Percentiles rank a stretch among this genome's conserved stretches.
Evolutionary conservation across 2,329 filamentous ascomycete species (phyloP).

Genomic region (Aspergillus fumigatus): DNA sequence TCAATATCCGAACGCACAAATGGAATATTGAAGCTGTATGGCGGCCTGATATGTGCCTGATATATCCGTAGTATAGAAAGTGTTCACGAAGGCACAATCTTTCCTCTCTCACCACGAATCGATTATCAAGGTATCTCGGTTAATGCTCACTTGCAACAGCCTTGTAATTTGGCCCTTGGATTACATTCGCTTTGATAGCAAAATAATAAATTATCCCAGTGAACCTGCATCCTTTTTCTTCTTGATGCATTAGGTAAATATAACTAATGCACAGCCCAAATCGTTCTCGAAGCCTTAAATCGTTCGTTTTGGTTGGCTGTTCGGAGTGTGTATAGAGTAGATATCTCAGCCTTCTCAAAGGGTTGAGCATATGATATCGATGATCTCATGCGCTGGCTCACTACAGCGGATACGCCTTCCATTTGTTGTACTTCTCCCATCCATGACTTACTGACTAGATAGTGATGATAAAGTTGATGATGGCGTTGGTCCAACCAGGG

Average conservation of each 20-base stretch:
- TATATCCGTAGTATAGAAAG: neutral
- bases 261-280: constrained; percentile 15
- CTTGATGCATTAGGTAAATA: constrained; percentile 1
- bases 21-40: constrained; percentile 13
- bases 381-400: neutral
- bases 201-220: neutral
- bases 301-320: neutral
- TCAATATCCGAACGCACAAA: neutral
- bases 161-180: neutral
- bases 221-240: neutral
- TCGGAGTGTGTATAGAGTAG: neutral
- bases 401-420: neutral
- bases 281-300: constrained; percentile 18
- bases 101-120: neutral
- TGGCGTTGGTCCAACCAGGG: neutral
- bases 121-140: neutral
- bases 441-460: neutral
- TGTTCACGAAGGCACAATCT: neutral
- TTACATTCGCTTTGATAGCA: neutral
- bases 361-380: neutral
- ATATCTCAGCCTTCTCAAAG: neutral
- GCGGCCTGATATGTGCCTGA: constrained; percentile 26
- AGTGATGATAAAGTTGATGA: neutral
- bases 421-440: neutral
- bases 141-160: neutral